Conservation (phyloP, 2,329 filamentous ascomycete species). For the Daldinia sp. region DNA sequence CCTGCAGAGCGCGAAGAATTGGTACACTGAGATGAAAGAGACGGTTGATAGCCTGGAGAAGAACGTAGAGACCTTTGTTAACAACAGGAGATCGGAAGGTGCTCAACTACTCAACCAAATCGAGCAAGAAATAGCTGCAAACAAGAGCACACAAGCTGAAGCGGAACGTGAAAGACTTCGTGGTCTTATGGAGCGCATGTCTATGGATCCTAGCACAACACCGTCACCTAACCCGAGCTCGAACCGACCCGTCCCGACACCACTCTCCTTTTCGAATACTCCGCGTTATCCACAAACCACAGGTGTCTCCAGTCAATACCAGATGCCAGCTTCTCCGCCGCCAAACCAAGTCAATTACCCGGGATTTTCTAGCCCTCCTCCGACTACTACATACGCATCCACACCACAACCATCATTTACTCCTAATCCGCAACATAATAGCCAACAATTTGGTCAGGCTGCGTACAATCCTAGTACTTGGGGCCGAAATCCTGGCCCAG, state of each 20-base stretch:
- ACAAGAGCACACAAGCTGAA: conserved; percentile 73
- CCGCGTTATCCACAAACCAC: conserved; percentile 66
- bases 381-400: conserved; percentile 49
- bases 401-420: conserved; percentile 51
- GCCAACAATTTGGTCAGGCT: conserved; percentile 61
- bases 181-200: conserved; percentile 95
- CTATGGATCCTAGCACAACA: conserved; percentile 74
- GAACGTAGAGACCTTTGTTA: conserved; percentile 97
- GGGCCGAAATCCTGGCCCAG: conserved; percentile 68
- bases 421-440: conserved; percentile 55
- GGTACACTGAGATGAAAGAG: conserved; percentile 96
- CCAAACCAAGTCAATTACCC: conserved; percentile 62
- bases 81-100: conserved; percentile 91
- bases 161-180: conserved; percentile 87
- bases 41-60: conserved; percentile 92
- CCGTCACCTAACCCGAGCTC: conserved; percentile 56
- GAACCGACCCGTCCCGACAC: conserved; percentile 58
- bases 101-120: conserved; percentile 90
- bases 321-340: conserved; percentile 68
- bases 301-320: conserved; percentile 69
- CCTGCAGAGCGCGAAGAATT: conserved; percentile 86
- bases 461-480: conserved; percentile 70
- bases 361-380: conserved; percentile 58
- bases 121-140: conserved; percentile 78
- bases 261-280: conserved; percentile 61